Evolutionary conservation across 148 eudicot species (phyloP).

Genomic region (Rhododendron griersonianum): DNA sequence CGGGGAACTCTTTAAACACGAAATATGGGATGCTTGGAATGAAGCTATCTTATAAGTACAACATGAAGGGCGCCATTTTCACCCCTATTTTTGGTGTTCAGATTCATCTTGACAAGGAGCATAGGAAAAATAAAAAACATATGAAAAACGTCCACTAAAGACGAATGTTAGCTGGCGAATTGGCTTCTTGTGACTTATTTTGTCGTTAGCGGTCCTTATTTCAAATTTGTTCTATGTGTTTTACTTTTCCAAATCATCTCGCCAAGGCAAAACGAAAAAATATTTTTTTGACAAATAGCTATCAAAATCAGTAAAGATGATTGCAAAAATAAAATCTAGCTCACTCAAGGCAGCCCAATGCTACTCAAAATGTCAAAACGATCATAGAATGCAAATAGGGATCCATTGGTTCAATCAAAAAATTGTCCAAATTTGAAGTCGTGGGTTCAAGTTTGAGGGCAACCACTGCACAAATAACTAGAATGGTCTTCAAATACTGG

Average conservation of each 20-base stretch:
- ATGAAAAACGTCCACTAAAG: neutral
- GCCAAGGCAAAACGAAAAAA: neutral
- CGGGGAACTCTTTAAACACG: neutral
- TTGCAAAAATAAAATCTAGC: neutral
- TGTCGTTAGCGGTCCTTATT: no score
- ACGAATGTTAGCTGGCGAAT: neutral
- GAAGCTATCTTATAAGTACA: no score
- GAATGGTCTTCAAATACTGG: no score
- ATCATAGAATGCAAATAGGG: neutral
- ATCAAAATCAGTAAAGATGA: neutral
- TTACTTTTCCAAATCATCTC: no score
- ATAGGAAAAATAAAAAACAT: neutral
- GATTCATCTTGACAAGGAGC: neutral
- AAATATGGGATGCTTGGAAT: neutral
- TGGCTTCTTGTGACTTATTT: neutral
- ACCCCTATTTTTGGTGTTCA: no score
- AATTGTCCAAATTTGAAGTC: neutral
- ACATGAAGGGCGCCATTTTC: no score
- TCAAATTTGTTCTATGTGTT: neutral
- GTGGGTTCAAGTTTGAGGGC: neutral
- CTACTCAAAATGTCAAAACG: neutral
- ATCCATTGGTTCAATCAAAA: neutral
- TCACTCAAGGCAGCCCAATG: neutral
- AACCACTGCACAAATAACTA: neutral
- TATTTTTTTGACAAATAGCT: neutral